Percentiles rank a stretch among this genome's conserved stretches.
Conservation (phyloP, 2,329 filamentous ascomycete genomes). For the Ophioceras dolichostomum region DNA sequence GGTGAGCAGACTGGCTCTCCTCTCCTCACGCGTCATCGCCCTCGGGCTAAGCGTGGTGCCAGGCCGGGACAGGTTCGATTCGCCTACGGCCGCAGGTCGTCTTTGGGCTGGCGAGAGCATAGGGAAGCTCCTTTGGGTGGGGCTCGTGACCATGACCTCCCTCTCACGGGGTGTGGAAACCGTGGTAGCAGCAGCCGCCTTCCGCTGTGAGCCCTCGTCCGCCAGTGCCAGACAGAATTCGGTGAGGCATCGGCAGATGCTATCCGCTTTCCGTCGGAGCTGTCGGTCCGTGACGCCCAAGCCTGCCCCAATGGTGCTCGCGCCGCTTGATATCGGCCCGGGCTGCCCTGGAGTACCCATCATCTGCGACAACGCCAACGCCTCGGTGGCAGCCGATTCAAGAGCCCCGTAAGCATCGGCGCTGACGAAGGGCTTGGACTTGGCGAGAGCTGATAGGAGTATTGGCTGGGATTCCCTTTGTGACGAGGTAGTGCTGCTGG, state of each 20-base stretch:
- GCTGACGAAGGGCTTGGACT: conserved; percentile 59
- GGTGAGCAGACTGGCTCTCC: conserved; percentile 33
- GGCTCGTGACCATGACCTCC: conserved; percentile 5
- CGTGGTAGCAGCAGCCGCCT: conserved; percentile 11
- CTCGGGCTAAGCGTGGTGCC: conserved; percentile 18
- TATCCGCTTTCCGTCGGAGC: conserved; percentile 80
- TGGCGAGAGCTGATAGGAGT: conserved; percentile 67
- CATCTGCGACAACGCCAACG: conserved; percentile 64
- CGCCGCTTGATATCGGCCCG: conserved; percentile 54
- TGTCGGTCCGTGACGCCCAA: conserved; percentile 62
- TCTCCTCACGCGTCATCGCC: conserved; percentile 39
- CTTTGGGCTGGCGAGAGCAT: conserved; percentile 21
- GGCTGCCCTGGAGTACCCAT: conserved; percentile 62
- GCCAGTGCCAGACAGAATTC: conserved; percentile 81
- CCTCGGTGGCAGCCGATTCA: conserved; percentile 72
- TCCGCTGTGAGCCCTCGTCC: conserved; percentile 36
- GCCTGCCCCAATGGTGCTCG: conserved; percentile 45
- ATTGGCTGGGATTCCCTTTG: conserved; percentile 59
- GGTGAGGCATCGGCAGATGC: conserved; percentile 82
- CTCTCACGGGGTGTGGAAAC: conserved; percentile 10
- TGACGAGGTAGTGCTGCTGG: conserved; percentile 23
- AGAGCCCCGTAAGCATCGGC: conserved; percentile 66
- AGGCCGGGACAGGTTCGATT: conserved; percentile 23
- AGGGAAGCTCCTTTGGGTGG: conserved; percentile 1
- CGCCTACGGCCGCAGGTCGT: conserved; percentile 26